Evolutionary conservation across 2,329 filamentous ascomycete species (phyloP).

Genomic region (Orbilia javanica): DNA sequence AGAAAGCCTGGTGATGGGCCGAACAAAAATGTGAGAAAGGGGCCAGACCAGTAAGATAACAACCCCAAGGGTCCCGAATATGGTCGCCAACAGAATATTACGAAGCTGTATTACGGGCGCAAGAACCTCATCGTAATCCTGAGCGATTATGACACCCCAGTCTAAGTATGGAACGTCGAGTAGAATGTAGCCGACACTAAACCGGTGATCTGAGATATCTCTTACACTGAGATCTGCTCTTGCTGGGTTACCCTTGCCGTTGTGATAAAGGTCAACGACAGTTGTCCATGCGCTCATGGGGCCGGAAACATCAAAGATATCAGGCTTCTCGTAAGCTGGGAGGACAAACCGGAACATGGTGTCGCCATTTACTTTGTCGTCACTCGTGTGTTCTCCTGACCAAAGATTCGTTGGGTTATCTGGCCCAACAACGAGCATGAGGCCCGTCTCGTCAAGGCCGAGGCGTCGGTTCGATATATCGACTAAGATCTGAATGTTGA

Average conservation of each 20-base stretch:
- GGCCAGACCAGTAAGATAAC: constrained; percentile 80
- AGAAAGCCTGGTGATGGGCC: constrained; percentile 82
- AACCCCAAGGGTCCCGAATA: constrained; percentile 83
- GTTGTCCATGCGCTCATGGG: constrained; percentile 74
- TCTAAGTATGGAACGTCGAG: constrained; percentile 75
- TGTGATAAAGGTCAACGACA: constrained; percentile 72
- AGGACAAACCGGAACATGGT: constrained; percentile 70
- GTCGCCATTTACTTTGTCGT: constrained; percentile 47
- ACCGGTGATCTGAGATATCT: constrained; percentile 66
- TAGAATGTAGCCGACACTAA: constrained; percentile 85
- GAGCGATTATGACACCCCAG: constrained; percentile 86
- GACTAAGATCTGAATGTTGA: constrained; percentile 70
- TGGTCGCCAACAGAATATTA: constrained; percentile 83
- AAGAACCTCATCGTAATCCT: constrained; percentile 79
- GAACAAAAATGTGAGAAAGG: constrained; percentile 82
- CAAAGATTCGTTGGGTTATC: constrained; percentile 60
- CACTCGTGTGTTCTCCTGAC: constrained; percentile 39
- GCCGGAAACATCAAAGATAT: constrained; percentile 70
- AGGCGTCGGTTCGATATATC: constrained; percentile 60
- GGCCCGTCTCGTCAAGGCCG: constrained; percentile 61
- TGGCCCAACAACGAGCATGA: constrained; percentile 61
- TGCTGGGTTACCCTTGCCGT: constrained; percentile 66
- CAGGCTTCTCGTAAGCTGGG: constrained; percentile 68
- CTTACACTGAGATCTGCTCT: constrained; percentile 79
- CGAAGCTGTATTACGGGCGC: constrained; percentile 81